phyloP scores from a whole-genome alignment of 2,329 filamentous ascomycete genomes.

The Exophiala viscosa region DNA sequence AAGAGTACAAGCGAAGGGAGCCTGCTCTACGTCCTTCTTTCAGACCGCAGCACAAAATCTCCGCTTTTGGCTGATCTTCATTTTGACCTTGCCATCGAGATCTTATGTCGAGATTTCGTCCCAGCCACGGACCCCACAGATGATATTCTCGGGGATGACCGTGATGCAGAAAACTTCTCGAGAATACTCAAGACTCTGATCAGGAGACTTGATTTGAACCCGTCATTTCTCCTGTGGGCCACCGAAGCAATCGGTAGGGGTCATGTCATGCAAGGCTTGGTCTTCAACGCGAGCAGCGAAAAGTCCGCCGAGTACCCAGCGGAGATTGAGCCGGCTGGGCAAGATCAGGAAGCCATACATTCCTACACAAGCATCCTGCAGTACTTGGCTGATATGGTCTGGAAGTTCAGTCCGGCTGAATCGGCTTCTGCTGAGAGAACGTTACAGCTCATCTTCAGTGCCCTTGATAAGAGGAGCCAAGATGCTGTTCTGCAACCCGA shows the following conservation, averaged over 20 bases:
- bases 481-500: slow-evolving; percentile 35
- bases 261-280: slow-evolving; percentile 69
- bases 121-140: slow-evolving; percentile 54
- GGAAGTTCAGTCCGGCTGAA: slow-evolving; percentile 15
- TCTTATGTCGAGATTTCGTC: slow-evolving; percentile 72
- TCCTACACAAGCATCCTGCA: slow-evolving; percentile 23
- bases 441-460: slow-evolving; percentile 41
- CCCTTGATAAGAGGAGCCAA: slow-evolving; percentile 31
- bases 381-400: slow-evolving; percentile 15
- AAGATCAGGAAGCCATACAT: slow-evolving; percentile 9
- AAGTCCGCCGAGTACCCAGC: not conserved
- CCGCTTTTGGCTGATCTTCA: slow-evolving; percentile 68
- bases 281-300: slow-evolving; percentile 3
- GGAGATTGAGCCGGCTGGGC: not conserved
- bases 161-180: slow-evolving; percentile 59
- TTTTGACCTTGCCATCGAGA: slow-evolving; percentile 64
- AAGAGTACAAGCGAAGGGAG: slow-evolving; percentile 71
- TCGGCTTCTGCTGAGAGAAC: slow-evolving; percentile 40
- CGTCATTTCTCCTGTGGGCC: slow-evolving; percentile 77
- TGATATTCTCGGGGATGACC: slow-evolving; percentile 68
- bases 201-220: slow-evolving; percentile 58
- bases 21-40: slow-evolving; percentile 73
- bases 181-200: slow-evolving; percentile 74
- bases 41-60: slow-evolving; percentile 61
- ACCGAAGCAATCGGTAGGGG: slow-evolving; percentile 78